These are phyloP conservation scores for Tylopilus balloui DNA, from an alignment of 768 basidiomycete species.

Conservation along the genomic window DNA sequence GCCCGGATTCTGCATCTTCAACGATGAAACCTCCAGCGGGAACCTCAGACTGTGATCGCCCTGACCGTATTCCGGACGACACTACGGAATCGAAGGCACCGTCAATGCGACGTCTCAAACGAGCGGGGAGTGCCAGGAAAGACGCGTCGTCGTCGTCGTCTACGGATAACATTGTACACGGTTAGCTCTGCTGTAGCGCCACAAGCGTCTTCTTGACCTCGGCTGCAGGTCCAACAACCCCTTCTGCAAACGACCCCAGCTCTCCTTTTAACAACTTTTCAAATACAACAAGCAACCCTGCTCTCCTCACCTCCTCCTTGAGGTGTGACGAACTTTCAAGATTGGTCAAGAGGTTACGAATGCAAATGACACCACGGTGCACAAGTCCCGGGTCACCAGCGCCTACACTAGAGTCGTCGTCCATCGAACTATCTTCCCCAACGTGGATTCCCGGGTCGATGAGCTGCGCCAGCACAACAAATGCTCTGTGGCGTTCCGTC, in stretches of 20 bases:
- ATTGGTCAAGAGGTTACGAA: conserved; percentile 56
- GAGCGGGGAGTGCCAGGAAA: conserved; percentile 40
- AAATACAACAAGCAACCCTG: conserved; percentile 53
- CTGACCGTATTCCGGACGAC: not conserved
- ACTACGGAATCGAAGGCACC: conserved; percentile 41
- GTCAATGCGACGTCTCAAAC: conserved; percentile 47
- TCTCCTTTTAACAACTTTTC: conserved; percentile 44
- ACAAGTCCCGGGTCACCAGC: conserved; percentile 54
- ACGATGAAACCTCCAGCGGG: conserved; percentile 34
- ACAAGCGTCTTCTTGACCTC: conserved; percentile 47
- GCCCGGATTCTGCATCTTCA: conserved; percentile 20
- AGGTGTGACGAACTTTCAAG: conserved; percentile 40
- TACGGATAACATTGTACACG: conserved; percentile 13
- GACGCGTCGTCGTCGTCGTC: conserved; percentile 21
- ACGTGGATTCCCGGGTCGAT: conserved; percentile 52
- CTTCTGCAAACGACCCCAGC: conserved; percentile 32
- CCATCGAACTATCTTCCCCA: conserved; percentile 32
- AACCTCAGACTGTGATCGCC: conserved; percentile 5
- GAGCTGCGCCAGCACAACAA: conserved; percentile 63
- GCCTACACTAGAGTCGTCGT: conserved; percentile 32
- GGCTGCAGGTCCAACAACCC: conserved; percentile 44
- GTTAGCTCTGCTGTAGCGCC: conserved; percentile 14
- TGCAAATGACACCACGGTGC: conserved; percentile 75
- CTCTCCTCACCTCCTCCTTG: conserved; percentile 46
- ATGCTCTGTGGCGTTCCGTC: conserved; percentile 54